A percentile compares a stretch with the other conserved stretches of the same genome.
Conservation (phyloP, 1,284 basidiomycete genomes). For the Hypsizygus ulmarius region DNA sequence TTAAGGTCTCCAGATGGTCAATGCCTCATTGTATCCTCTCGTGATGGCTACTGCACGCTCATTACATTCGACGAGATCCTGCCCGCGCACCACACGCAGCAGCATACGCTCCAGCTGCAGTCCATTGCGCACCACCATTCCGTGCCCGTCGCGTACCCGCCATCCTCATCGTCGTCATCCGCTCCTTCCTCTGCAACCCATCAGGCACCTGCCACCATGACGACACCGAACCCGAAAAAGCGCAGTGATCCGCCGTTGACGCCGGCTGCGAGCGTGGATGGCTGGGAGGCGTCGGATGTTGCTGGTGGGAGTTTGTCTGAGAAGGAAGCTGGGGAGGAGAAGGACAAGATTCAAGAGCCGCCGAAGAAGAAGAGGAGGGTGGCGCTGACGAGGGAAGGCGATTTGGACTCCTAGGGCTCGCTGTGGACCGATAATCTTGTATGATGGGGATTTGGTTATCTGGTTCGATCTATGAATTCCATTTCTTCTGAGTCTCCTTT, state of each 20-base stretch:
- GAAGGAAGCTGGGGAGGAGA: slow-evolving; percentile 24
- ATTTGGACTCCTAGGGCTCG: slow-evolving; percentile 38
- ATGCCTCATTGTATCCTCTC: slow-evolving; percentile 85
- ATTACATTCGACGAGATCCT: slow-evolving; percentile 91
- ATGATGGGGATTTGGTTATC: too few species aligned
- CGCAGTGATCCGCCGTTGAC: slow-evolving; percentile 51
- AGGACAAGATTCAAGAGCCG: slow-evolving; percentile 38
- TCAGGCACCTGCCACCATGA: slow-evolving; percentile 32
- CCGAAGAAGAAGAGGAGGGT: slow-evolving; percentile 91
- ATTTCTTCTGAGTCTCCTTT: too few species aligned
- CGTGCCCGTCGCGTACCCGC: slow-evolving; percentile 54
- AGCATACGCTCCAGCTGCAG: slow-evolving; percentile 82
- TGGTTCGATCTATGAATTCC: slow-evolving; percentile 1
- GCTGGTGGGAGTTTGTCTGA: slow-evolving; percentile 8
- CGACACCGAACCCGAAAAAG: slow-evolving; percentile 52
- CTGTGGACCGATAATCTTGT: too few species aligned
- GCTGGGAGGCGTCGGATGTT: slow-evolving; percentile 25
- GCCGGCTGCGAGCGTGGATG: slow-evolving; percentile 49
- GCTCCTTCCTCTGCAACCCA: slow-evolving; percentile 33
- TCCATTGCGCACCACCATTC: slow-evolving; percentile 83
- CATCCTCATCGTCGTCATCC: slow-evolving; percentile 22
- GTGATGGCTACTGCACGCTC: slow-evolving; percentile 97
- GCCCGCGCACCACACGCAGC: slow-evolving; percentile 81
- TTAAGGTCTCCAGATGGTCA: slow-evolving; percentile 94
- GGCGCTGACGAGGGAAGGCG: slow-evolving; percentile 71